Percentiles rank a stretch among this genome's conserved stretches.
phyloP scores from a whole-genome alignment of 805 yeast genomes.

The Huiozyma sinensis region DNA sequence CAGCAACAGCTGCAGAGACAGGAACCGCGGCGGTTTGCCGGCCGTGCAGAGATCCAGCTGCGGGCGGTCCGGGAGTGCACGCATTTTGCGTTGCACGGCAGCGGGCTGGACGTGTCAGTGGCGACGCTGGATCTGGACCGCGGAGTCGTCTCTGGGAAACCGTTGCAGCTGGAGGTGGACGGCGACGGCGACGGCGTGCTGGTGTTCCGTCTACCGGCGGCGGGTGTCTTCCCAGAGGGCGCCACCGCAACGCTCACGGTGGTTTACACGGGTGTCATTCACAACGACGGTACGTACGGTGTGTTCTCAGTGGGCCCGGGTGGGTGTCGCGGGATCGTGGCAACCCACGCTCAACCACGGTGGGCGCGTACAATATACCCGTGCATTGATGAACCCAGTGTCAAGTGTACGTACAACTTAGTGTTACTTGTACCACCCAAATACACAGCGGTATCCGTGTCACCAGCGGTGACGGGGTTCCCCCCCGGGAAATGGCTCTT shows the following conservation, averaged over 20 bases:
- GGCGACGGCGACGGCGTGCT: no score
- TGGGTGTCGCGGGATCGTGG: conserved; percentile 38
- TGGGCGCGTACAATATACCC: conserved; percentile 58
- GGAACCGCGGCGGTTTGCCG: no score
- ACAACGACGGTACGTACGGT: conserved; percentile 47
- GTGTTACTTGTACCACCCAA: conserved; percentile 6
- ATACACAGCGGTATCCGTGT: not conserved
- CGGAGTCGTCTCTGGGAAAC: no score
- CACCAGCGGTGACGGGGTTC: not conserved
- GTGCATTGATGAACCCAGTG: conserved; percentile 53
- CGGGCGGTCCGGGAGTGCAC: no score
- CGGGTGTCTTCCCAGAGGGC: conserved; percentile 15
- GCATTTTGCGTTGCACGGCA: no score
- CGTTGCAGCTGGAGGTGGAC: no score
- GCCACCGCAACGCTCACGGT: conserved; percentile 6
- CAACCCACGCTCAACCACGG: conserved; percentile 66
- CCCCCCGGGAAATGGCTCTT: conserved; percentile 13
- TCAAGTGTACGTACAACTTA: conserved; percentile 42
- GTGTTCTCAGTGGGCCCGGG: not conserved
- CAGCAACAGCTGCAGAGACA: no score
- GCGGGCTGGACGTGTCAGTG: no score
- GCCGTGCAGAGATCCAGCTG: no score
- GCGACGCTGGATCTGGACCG: no score
- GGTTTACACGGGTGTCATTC: not conserved
- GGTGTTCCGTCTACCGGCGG: no score